A percentile compares a stretch with the other conserved stretches of the same genome.
These are phyloP conservation scores for Aspergillus cavernicola DNA, from an alignment of 495 filamentous ascomycete genomes.

Conservation along the genomic window DNA sequence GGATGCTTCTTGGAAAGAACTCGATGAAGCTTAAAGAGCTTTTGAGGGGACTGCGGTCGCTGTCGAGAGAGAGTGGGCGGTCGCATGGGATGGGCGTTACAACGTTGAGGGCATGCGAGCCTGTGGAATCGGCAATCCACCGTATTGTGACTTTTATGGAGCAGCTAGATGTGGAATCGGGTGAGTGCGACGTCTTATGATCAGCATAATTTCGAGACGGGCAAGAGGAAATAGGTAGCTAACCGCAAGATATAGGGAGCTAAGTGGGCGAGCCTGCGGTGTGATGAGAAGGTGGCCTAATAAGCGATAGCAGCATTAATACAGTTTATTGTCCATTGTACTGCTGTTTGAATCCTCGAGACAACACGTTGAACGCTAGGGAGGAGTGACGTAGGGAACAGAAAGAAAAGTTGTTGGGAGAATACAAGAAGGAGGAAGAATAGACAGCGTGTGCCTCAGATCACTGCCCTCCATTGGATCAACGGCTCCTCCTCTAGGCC, in stretches of 20 bases:
- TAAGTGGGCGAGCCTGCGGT: not conserved
- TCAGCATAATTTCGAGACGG: not conserved
- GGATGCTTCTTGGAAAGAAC: constrained; percentile 24
- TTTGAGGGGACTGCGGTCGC: constrained; percentile 18
- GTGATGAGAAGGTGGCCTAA: not conserved
- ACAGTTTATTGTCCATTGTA: not conserved
- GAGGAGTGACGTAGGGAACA: not conserved
- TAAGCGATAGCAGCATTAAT: not conserved
- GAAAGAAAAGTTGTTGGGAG: not conserved
- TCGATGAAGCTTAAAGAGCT: constrained; percentile 25
- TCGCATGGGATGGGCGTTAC: constrained; percentile 12
- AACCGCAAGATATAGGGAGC: not conserved
- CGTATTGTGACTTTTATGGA: constrained; percentile 27
- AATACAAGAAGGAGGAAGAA: constrained; percentile 1
- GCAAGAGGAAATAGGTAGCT: not conserved
- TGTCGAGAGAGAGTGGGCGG: constrained; percentile 16
- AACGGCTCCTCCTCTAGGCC: not conserved
- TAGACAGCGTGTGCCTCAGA: not conserved
- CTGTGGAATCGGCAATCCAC: constrained; percentile 22
- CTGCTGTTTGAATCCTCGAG: not conserved
- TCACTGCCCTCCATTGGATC: not conserved
- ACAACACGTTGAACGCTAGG: not conserved
- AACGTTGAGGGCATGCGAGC: constrained; percentile 20
- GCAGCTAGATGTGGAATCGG: constrained; percentile 20
- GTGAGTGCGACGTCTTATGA: not conserved